A percentile compares a stretch with the other conserved stretches of the same genome.
These are phyloP conservation scores for Litsea cubeba DNA, from an alignment of 164 flowering plant species.

Conservation along the genomic window DNA sequence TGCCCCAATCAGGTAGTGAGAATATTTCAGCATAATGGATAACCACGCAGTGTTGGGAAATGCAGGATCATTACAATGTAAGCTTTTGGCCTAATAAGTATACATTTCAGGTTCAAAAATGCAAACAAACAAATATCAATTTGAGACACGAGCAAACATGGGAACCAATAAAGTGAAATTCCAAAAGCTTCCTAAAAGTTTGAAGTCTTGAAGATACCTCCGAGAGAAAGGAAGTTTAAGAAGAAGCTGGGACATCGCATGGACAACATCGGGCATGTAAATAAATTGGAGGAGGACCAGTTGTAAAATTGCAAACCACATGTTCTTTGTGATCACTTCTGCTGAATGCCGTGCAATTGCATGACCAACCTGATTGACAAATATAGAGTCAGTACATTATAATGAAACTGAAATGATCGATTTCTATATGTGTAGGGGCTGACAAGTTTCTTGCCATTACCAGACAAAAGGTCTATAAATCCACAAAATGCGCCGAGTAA, in stretches of 20 bases:
- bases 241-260: constrained; percentile 59
- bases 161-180: background rate
- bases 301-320: constrained; percentile 69
- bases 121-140: background rate
- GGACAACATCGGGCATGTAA: constrained; percentile 58
- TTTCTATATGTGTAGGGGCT: background rate
- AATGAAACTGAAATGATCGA: background rate
- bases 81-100: background rate
- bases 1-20: too few relatives aligned
- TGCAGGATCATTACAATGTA: background rate
- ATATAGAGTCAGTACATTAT: background rate
- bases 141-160: background rate
- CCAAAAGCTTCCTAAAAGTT: background rate
- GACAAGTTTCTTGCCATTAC: background rate
- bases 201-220: constrained; percentile 31
- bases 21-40: too few relatives aligned
- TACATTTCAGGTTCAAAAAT: too few relatives aligned
- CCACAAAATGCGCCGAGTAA: background rate
- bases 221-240: constrained; percentile 75
- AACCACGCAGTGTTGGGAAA: background rate
- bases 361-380: constrained; percentile 62
- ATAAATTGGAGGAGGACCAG: constrained; percentile 54
- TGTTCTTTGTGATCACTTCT: constrained; percentile 68
- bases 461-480: background rate
- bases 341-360: constrained; percentile 83